Evolutionary conservation across 192 early-diverging fungal genomes (phyloP), one percentile per base, ranked within the genome.

Genomic region (Thoreauomyces humboldtii): DNA sequence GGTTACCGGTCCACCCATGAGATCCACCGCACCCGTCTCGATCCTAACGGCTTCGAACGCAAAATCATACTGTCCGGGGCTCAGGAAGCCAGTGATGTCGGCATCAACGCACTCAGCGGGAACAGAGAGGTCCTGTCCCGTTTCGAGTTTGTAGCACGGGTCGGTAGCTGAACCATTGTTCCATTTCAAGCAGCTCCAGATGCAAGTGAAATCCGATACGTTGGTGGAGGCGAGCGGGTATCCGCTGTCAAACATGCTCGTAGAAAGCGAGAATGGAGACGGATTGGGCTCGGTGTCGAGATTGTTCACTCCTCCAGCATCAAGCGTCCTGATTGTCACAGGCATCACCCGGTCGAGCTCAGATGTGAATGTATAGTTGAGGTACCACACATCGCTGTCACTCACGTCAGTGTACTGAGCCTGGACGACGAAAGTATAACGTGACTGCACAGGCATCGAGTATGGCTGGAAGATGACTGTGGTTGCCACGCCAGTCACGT

Each of bases 351-450:
- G 59, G 46, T 61, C 59, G 4, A 61, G 44, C 25, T 61, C 59
- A 17, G 59, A 47, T 12, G 59, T 61, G 22, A 61, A 61, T 4
- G 59, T 61, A 44, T 61, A 61, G 32, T 61, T 61, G 27, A 61
- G 33, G 24, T 17, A 47, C 59, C 59, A 61, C 19, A 21, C 12
- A 0, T 19, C 12, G 6, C 21, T 3, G 22, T 24, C 46, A 0
- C 43, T 21, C 7, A 29, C 59, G 27, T 61, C 59, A 0, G 59
- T 27, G 44, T 47, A 61, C 25, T 7, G 42, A 14, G 59, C 59
- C 14, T 29, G 38, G 12, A 48, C 59, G 6, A 61, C 42, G 47
- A 61, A 61, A n/a, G 43, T n/a, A 28, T 61, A 61, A 4, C 25
- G 44, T 11, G 21, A 24, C 32, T 61, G 59, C 17, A 47, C 43